Percentiles rank a stretch among this genome's conserved stretches.
These are phyloP conservation scores for Penicillium sp. DNA, from an alignment of 2,329 filamentous ascomycete species.

Conservation along the genomic window DNA sequence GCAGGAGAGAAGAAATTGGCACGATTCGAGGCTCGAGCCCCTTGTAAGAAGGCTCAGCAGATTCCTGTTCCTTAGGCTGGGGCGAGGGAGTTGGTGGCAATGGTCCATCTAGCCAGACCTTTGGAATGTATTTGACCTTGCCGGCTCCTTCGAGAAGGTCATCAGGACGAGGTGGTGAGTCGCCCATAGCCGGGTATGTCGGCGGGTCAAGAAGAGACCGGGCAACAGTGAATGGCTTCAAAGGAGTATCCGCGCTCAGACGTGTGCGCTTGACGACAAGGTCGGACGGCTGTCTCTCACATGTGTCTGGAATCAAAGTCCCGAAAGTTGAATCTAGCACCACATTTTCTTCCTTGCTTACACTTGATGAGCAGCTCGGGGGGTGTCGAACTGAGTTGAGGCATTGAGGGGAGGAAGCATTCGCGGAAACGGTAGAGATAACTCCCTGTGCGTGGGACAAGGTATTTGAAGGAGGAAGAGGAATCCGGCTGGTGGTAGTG, in stretches of 20 bases:
- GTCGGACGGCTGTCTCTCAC: neutral
- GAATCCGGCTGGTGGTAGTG: neutral
- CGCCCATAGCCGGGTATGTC: neutral
- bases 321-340: neutral
- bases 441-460: neutral
- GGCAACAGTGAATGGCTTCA: neutral
- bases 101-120: slow-evolving; percentile 1
- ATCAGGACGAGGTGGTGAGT: slow-evolving; percentile 3
- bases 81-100: neutral
- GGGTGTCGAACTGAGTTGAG: neutral
- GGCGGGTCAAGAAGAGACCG: neutral
- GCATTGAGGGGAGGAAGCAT: neutral
- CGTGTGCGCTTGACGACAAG: neutral
- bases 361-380: neutral
- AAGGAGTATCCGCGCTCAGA: neutral
- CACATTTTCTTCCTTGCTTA: neutral
- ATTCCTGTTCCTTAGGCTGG: neutral
- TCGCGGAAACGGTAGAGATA: neutral
- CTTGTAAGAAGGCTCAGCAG: neutral
- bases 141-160: slow-evolving; percentile 10
- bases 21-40: neutral
- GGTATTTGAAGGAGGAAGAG: neutral
- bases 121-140: slow-evolving; percentile 15
- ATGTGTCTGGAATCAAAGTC: too few relatives aligned
- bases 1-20: neutral